Evolutionary conservation across 2,329 filamentous ascomycete genomes (phyloP), one percentile per base, ranked within the genome.

Genomic region (Ophiosphaerella korrae): DNA sequence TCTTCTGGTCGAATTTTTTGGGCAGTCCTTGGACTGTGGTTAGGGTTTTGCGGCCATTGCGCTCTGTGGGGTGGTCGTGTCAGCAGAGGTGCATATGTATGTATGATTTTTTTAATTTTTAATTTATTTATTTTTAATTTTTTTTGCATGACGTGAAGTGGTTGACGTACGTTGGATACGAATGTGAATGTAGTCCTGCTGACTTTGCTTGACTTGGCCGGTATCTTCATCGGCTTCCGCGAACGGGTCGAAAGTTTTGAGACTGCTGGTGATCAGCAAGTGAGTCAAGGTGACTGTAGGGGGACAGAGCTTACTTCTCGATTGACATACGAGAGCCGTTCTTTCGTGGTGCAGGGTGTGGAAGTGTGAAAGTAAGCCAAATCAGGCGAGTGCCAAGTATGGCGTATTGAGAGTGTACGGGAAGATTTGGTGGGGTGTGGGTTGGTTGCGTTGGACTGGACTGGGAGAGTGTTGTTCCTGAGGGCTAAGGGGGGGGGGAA

Each of bases 31-130:
- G 93, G 75, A 97, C 92, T 72, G 94, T 99, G 70, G 94, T 99
- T 88, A 99, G 85, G 84, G 94, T 97, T 87, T 99, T 99, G 80
- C 94, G 93, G 88, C 94, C 94, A 97, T 97, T 99, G 82, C 94
- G 94, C 83, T 99, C 93, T 97, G 77, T 67, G 55, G 49, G 32
- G 49, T n/a, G n/a, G n/a, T n/a, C n/a, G n/a, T n/a, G 58, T 50
- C 44, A 42, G 52, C 23, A 33, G 21, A 36, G 33, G 7, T 29
- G 13, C 38, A 18, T 9, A 26, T 3, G 21, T n/a, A n/a, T n/a
- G n/a, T n/a, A n/a, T n/a, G n/a, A n/a, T n/a, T n/a, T n/a, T n/a
- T n/a, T n/a, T n/a, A n/a, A n/a, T n/a, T n/a, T n/a, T n/a, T n/a
- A n/a, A n/a, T n/a, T n/a, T n/a, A n/a, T n/a, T n/a, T n/a, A n/a